Percentiles rank a stretch among this genome's conserved stretches.
phyloP scores from a whole-genome alignment of 495 filamentous ascomycete species.

The Pseudoneurospora amorphoporcata region DNA sequence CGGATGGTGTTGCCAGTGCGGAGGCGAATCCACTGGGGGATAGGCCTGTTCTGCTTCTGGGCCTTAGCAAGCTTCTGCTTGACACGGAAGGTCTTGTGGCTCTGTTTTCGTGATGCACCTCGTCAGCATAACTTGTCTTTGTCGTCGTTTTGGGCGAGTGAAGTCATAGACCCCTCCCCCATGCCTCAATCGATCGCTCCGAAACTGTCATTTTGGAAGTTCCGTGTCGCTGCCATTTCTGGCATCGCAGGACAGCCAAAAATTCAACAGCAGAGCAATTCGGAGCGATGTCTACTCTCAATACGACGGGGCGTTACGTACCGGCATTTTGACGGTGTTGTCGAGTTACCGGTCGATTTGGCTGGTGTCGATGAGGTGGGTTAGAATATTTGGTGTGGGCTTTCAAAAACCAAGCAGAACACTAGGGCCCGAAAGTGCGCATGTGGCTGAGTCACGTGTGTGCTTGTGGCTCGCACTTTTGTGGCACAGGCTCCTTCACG shows the following conservation, averaged over 20 bases:
- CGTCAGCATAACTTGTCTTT: slow-evolving; percentile 9
- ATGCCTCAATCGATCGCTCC: neutral
- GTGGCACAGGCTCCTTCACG: slow-evolving; percentile 7
- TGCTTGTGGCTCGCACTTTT: slow-evolving; percentile 5
- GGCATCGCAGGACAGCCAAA: neutral
- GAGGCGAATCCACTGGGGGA: slow-evolving; percentile 98
- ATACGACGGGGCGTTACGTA: slow-evolving; percentile 35
- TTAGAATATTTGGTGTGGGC: slow-evolving; percentile 33
- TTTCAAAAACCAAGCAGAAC: slow-evolving; percentile 18
- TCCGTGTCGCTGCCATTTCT: neutral
- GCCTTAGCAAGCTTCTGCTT: slow-evolving; percentile 99
- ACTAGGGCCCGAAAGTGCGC: slow-evolving; percentile 15
- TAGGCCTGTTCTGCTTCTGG: slow-evolving; percentile 98
- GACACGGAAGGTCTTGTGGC: slow-evolving; percentile 97
- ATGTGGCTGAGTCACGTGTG: slow-evolving; percentile 25
- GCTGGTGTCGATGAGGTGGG: slow-evolving; percentile 26
- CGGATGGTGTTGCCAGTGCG: slow-evolving; percentile 97
- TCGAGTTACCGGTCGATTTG: slow-evolving; percentile 28
- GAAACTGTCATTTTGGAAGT: neutral
- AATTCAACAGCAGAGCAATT: neutral
- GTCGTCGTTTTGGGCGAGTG: neutral
- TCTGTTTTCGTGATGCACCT: slow-evolving; percentile 41
- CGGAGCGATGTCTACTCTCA: neutral
- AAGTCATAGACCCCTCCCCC: slow-evolving; percentile 3
- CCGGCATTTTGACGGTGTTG: slow-evolving; percentile 71